Evolutionary conservation across 352 stramenopile species (phyloP), one percentile per base, ranked within the genome.

Genomic region (Phytophthora syringae): DNA sequence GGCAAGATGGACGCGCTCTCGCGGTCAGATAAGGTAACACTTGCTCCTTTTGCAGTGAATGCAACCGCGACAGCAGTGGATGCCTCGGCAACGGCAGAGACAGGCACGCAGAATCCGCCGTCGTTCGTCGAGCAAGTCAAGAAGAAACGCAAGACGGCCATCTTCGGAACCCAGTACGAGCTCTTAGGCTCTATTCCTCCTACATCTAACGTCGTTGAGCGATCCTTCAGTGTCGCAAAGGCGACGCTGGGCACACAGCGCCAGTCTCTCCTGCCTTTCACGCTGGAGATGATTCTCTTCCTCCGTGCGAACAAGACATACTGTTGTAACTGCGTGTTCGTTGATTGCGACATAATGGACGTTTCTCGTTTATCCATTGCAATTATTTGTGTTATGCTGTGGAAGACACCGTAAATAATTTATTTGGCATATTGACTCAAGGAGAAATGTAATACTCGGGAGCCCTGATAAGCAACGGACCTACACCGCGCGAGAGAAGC

Each of bases 51-150:
- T 32, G 27, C 27, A 32, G 27, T 32, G 27, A 32, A 32, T 32
- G 27, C 5, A 32, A 32, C 27, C 27, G 27, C n/a, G 27, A 32
- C 27, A 32, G 27, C 27, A 32, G 27, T 32, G 27, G 27, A 32
- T 32, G 27, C 27, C 27, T 32, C 27, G 27, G 27, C 27, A 32
- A 32, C 27, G 27, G 27, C 27, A 5, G 27, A 32, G 27, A 32
- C 27, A 32, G 27, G 5, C 27, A 32, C 27, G 27, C 27, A 32
- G 27, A 32, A 32, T 10, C 27, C 27, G 27, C 27, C 27, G 27
- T 32, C 28, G 13, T 43, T 53, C 22, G 47, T 53, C 6, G 47
- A 53, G 47, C 47, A 43, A n/a, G 28, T 53, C 28, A 53, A 53
- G n/a, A 53, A 53, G 18, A 12, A 18, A 18, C 27, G 47, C 27